phyloP scores from a whole-genome alignment of 2,329 filamentous ascomycete genomes.

The Xylariales sp. region DNA sequence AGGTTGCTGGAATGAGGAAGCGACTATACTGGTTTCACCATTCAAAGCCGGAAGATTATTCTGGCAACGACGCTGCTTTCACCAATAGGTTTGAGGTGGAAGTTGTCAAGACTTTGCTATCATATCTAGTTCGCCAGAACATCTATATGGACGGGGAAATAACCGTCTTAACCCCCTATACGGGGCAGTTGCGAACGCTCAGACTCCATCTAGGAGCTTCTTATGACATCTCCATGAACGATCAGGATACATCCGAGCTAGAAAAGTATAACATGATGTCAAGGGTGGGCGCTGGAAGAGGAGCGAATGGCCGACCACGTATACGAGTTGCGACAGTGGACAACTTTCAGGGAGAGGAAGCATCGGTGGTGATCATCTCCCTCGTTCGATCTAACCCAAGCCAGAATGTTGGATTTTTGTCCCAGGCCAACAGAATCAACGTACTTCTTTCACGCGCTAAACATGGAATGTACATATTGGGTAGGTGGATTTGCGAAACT shows the following conservation, averaged over 20 bases:
- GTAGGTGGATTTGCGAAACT: no score
- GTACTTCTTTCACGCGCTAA: slow-evolving; percentile 62
- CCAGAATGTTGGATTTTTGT: slow-evolving; percentile 60
- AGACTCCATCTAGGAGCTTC: slow-evolving; percentile 60
- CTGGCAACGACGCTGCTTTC: slow-evolving; percentile 35
- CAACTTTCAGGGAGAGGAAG: slow-evolving; percentile 76
- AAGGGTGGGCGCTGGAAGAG: slow-evolving; percentile 3
- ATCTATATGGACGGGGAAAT: slow-evolving; percentile 57
- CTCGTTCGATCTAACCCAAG: slow-evolving; percentile 64
- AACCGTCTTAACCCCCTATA: slow-evolving; percentile 64
- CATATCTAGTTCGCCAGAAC: slow-evolving; percentile 62
- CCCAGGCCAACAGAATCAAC: slow-evolving; percentile 62
- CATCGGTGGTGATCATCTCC: slow-evolving; percentile 64
- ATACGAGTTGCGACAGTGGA: slow-evolving; percentile 62
- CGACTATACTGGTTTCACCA: slow-evolving; percentile 50
- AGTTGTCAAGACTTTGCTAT: slow-evolving; percentile 58
- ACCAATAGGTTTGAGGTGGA: slow-evolving; percentile 57
- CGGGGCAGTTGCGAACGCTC: slow-evolving; percentile 51
- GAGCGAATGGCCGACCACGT: slow-evolving; percentile 40
- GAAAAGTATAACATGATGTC: slow-evolving; percentile 19
- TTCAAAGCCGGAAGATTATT: slow-evolving; percentile 16
- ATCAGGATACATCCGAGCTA: slow-evolving; percentile 38
- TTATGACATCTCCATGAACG: slow-evolving; percentile 31
- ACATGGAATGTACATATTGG: slow-evolving; percentile 67
- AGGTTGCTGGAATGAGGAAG: slow-evolving; percentile 42